Percentiles rank a stretch among this genome's conserved stretches.
Conservation (phyloP, 2,329 filamentous ascomycete species). For the Harringtonia aguacate region DNA sequence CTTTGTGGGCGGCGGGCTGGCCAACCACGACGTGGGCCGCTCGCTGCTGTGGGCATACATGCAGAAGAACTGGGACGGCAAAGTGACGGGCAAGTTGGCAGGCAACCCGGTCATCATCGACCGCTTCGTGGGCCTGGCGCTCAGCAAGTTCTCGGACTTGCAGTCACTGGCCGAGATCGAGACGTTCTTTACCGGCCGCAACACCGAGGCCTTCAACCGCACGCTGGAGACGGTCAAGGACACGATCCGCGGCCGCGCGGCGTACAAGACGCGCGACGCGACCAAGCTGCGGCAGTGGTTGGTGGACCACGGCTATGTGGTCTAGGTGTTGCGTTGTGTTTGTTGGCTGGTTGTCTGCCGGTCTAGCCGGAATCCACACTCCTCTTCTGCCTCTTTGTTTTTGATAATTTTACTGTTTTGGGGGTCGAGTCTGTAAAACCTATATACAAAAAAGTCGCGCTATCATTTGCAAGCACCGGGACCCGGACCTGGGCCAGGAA, state of each 20-base stretch:
- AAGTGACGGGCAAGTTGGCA: slow-evolving; percentile 56
- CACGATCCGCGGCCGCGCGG: slow-evolving; percentile 71
- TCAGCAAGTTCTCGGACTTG: slow-evolving; percentile 68
- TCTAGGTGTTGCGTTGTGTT: too few relatives aligned
- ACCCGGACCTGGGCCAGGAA: too few relatives aligned
- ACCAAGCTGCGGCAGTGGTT: slow-evolving; percentile 51
- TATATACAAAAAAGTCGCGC: neutral
- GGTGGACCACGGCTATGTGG: slow-evolving; percentile 4
- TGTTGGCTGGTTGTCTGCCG: too few relatives aligned
- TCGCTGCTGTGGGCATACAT: slow-evolving; percentile 74
- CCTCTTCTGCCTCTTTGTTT: neutral
- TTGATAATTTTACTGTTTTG: neutral
- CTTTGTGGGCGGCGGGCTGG: slow-evolving; percentile 62
- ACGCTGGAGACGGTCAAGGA: slow-evolving; percentile 79
- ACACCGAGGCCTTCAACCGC: slow-evolving; percentile 77
- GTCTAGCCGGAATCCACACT: too few relatives aligned
- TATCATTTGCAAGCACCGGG: too few relatives aligned
- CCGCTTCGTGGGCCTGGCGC: slow-evolving; percentile 68
- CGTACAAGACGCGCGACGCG: slow-evolving; percentile 71
- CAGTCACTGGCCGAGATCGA: slow-evolving; percentile 66
- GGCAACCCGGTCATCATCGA: slow-evolving; percentile 81
- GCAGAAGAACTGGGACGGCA: slow-evolving; percentile 68
- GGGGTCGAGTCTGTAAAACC: neutral
- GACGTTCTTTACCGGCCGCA: slow-evolving; percentile 75
- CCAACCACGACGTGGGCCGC: slow-evolving; percentile 64